These are phyloP conservation scores for Lagenidium giganteum DNA, from an alignment of 352 stramenopile species.

Conservation along the genomic window DNA sequence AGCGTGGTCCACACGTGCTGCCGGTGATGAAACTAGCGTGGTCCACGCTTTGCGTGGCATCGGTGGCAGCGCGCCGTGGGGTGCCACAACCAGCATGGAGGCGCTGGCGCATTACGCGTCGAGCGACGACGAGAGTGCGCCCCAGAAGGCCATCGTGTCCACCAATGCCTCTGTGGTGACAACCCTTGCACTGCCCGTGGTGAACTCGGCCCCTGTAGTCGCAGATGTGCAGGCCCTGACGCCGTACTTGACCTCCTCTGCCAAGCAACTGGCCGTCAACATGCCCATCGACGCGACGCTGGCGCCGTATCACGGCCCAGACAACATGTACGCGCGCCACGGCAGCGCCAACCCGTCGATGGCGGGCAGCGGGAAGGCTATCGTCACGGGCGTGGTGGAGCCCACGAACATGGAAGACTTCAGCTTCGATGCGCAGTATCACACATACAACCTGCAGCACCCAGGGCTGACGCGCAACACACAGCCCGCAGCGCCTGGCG, in stretches of 20 bases:
- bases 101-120: slow-evolving; percentile 40
- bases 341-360: slow-evolving; percentile 11
- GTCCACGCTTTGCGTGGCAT: too few species aligned
- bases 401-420: slow-evolving; percentile 53
- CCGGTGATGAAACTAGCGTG: too few species aligned
- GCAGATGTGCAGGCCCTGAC: neutral
- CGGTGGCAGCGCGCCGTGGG: too few species aligned
- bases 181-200: neutral
- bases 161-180: too few species aligned
- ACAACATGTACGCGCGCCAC: slow-evolving; percentile 3
- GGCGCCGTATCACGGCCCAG: slow-evolving; percentile 30
- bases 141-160: neutral
- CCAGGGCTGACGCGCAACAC: slow-evolving; percentile 19
- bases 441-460: slow-evolving; percentile 44
- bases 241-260: too few species aligned
- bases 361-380: slow-evolving; percentile 45
- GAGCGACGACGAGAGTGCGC: slow-evolving; percentile 33
- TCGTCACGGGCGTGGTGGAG: slow-evolving; percentile 64
- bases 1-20: too few species aligned
- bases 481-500: too few species aligned
- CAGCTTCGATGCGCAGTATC: slow-evolving; percentile 66
- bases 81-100: too few species aligned
- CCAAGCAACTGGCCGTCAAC: slow-evolving; percentile 37
- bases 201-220: neutral
- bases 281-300: slow-evolving; percentile 53